Percentiles rank a stretch among this genome's conserved stretches.
These are phyloP conservation scores for Thecamonas trahens DNA, from an alignment of 78 protist genomes.

Conservation along the genomic window DNA sequence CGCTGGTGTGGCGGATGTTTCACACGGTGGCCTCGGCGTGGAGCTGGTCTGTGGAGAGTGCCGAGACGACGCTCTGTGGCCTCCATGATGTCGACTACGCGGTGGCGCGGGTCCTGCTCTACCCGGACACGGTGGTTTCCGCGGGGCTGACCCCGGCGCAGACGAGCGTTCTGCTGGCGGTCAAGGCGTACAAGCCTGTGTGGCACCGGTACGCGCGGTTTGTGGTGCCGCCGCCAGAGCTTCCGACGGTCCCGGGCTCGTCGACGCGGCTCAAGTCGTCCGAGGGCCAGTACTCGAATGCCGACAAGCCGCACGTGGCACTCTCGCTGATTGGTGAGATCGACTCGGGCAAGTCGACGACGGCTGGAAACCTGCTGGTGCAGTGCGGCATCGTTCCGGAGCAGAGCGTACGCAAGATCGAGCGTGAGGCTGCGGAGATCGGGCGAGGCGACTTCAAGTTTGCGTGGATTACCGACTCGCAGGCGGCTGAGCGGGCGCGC, in stretches of 20 bases:
- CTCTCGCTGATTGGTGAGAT: constrained; percentile 1
- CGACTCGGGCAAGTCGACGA: constrained; percentile 33
- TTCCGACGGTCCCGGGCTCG: not conserved
- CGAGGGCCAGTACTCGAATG: not conserved
- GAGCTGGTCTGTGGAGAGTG: too few species aligned
- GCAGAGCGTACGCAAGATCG: not conserved
- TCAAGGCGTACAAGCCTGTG: not conserved
- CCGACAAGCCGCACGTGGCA: not conserved
- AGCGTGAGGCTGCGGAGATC: not conserved
- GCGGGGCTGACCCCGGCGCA: not conserved
- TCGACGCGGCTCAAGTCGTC: not conserved
- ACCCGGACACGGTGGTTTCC: not conserved
- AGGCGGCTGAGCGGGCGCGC: not conserved
- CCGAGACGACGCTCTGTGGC: not conserved
- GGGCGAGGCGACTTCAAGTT: constrained; percentile 4
- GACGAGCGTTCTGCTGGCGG: not conserved
- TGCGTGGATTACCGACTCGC: not conserved
- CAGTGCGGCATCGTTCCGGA: not conserved
- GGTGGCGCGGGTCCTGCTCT: not conserved
- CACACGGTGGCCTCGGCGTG: too few species aligned
- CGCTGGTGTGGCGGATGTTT: too few species aligned
- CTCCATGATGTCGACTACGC: not conserved
- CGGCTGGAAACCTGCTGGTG: constrained; percentile 18
- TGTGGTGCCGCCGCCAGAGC: not conserved
- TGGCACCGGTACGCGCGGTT: not conserved